Percentiles rank a stretch among this genome's conserved stretches.
Conservation (phyloP, 83 land plant species). For the Diphasiastrum complanatum region DNA sequence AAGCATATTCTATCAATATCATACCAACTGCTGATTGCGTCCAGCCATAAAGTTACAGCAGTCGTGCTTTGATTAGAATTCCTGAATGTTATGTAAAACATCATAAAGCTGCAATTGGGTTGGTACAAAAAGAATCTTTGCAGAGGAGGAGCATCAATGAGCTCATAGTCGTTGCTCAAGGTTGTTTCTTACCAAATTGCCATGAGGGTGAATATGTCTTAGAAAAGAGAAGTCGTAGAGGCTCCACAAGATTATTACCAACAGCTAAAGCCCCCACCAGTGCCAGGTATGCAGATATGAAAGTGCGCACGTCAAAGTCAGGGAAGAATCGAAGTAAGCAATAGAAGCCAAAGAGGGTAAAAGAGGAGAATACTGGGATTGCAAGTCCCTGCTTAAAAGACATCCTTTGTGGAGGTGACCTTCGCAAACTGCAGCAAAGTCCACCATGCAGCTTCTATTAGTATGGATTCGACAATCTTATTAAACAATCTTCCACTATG, state of each 20-base stretch:
- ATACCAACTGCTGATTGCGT: too few species aligned
- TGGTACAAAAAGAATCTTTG: slow-evolving; percentile 1
- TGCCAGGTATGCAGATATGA: slow-evolving; percentile 36
- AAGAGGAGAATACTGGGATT: slow-evolving; percentile 34
- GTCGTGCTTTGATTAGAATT: too few species aligned
- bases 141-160: neutral
- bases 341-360: slow-evolving; percentile 44
- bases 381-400: slow-evolving; percentile 42
- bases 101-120: too few species aligned
- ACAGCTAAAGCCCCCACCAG: slow-evolving; percentile 44
- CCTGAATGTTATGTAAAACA: too few species aligned
- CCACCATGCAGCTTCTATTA: too few species aligned
- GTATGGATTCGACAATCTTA: too few species aligned
- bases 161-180: neutral
- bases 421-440: slow-evolving; percentile 43
- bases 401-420: slow-evolving; percentile 36
- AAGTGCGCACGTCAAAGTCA: slow-evolving; percentile 36
- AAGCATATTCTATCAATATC: too few species aligned
- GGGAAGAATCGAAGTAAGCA: slow-evolving; percentile 43
- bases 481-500: too few species aligned
- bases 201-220: slow-evolving; percentile 17
- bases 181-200: slow-evolving; percentile 27
- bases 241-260: slow-evolving; percentile 32
- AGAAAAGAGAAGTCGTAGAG: slow-evolving; percentile 34
- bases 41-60: too few species aligned